Conservation (phyloP, 352 stramenopile species). For the Pythium biforme region DNA sequence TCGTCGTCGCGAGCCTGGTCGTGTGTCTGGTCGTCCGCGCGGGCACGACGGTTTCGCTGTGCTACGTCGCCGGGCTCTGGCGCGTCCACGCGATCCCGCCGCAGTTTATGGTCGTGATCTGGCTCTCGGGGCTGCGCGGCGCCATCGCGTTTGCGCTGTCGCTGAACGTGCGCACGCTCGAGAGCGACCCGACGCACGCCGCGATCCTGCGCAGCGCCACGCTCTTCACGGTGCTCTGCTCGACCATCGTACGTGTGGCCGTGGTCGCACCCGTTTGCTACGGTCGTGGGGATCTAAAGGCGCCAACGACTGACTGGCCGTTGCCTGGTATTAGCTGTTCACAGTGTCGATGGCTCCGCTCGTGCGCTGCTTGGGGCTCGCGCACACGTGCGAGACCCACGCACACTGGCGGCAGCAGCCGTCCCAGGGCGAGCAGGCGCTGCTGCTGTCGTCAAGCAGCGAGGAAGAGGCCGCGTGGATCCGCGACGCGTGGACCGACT, state of each 20-base stretch:
- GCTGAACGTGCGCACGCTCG: conserved; percentile 33
- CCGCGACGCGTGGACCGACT: conserved; percentile 29
- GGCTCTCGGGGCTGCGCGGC: conserved; percentile 83
- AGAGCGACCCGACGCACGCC: conserved; percentile 15
- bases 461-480: conserved; percentile 38
- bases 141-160: conserved; percentile 29
- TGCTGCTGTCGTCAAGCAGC: conserved; percentile 26
- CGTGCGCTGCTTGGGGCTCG: conserved; percentile 27
- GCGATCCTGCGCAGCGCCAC: conserved; percentile 26
- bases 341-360: conserved; percentile 32
- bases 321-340: conserved; percentile 22
- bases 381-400: conserved; percentile 30
- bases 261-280: no score
- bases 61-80: conserved; percentile 29
- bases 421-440: conserved; percentile 15
- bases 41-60: conserved; percentile 33
- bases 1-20: conserved; percentile 32
- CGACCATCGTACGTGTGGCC: conserved; percentile 38
- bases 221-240: conserved; percentile 29
- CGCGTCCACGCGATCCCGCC: conserved; percentile 30
- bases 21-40: conserved; percentile 33
- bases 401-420: conserved; percentile 13
- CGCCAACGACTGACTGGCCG: background rate
- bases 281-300: no score
- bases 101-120: conserved; percentile 50